Evolutionary conservation across 2,329 filamentous ascomycete species (phyloP), one percentile per base, ranked within the genome.

Genomic region (Sporothrix mexicana): DNA sequence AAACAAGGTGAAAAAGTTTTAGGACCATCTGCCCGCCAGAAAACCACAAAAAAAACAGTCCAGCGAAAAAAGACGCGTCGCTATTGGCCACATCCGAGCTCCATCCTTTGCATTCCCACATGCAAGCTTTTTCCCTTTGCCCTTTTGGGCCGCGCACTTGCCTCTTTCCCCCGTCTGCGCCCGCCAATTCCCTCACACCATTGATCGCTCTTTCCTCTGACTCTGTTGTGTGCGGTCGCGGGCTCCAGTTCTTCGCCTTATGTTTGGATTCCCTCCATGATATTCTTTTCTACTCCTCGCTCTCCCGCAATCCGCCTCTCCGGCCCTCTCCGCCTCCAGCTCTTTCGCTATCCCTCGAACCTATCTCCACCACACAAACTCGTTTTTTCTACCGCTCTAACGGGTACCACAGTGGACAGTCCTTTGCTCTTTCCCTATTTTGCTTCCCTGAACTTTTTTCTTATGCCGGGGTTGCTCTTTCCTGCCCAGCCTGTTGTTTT

Each of bases 251-350:
- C 69, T 43, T 70, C 55, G 51, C 17, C 20, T 4, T 45, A 1
- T 43, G 1, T 61, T 36, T 72, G 2, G 6, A 10, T 66, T 25
- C 47, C 47, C 25, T 59, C 20, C 17, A 41, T 68, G 23, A 17
- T 13, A 13, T 20, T 25, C 25, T 73, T 45, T 57, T 36, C 36
- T 25, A 53, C 64, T 66, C 43, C 41, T 43, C 36, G n/a, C 15
- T 36, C 36, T 45, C 20, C 45, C 30, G 64, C 49, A 7, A 67
- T 76, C 74, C 75, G 64, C 57, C 64, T 73, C 73, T 74, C 74
- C 75, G 75, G 73, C 41, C 49, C 68, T 75, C 68, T 71, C 74
- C 74, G 74, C 71, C 71, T 74, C 74, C 72, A 73, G 72, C 55
- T 72, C 67, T 49, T 45, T 49, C n/a, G 64, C 67, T 55, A 41